These are phyloP conservation scores for Skeletonema marinoi DNA, from an alignment of 108 stramenopile genomes.

Conservation along the genomic window DNA sequence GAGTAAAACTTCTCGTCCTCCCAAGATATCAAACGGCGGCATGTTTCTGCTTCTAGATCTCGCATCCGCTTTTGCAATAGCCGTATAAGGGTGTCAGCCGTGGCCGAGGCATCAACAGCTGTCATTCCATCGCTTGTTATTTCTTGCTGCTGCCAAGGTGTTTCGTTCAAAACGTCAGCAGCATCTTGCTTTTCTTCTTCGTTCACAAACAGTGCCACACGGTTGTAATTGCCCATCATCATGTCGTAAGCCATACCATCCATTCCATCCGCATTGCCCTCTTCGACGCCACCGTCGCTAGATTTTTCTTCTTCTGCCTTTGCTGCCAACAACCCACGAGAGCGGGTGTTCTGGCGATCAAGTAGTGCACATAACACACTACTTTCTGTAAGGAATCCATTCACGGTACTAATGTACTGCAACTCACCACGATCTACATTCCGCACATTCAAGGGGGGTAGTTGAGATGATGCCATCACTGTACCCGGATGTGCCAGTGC, in stretches of 20 bases:
- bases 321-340: constrained; percentile 17
- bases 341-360: constrained; percentile 72
- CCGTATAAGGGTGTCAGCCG: constrained; percentile 69
- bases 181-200: constrained; percentile 83
- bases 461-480: constrained; percentile 12
- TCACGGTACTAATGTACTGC: constrained; percentile 83
- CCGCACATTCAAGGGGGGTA: constrained; percentile 75
- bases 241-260: constrained; percentile 86
- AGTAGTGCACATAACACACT: constrained; percentile 64
- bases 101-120: constrained; percentile 55
- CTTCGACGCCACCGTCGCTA: constrained; percentile 25
- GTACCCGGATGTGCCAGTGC: constrained; percentile 36
- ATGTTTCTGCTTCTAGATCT: constrained; percentile 88
- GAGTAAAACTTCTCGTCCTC: constrained; percentile 89
- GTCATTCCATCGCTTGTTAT: constrained; percentile 54
- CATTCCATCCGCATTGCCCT: constrained; percentile 49
- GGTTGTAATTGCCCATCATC: constrained; percentile 88
- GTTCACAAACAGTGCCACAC: constrained; percentile 74
- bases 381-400: constrained; percentile 71
- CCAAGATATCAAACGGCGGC: constrained; percentile 88
- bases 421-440: constrained; percentile 83
- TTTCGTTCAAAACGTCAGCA: constrained; percentile 80
- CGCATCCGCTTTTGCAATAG: constrained; percentile 83
- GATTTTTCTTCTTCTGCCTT: constrained; percentile 26
- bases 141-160: constrained; percentile 57